Conservation (phyloP, 768 basidiomycete species). For the Suillus hirtellus region DNA sequence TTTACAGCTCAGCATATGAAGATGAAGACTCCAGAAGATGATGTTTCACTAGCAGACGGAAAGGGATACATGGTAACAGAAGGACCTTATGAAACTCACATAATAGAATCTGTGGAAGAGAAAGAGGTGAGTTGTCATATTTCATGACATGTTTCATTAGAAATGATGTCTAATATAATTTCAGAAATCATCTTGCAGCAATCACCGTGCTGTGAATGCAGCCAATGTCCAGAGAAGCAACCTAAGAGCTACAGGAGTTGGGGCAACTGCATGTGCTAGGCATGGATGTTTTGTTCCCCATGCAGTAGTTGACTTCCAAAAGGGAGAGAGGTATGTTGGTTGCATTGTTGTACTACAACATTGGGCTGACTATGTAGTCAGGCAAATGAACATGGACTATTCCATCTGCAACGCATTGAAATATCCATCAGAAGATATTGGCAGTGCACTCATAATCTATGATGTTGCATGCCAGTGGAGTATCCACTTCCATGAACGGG, state of each 20-base stretch:
- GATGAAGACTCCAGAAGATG: constrained; percentile 16
- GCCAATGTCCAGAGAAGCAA: no score
- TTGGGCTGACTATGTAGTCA: constrained; percentile 6
- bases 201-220: neutral
- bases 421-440: constrained; percentile 10
- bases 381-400: constrained; percentile 33
- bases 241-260: constrained; percentile 29
- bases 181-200: constrained; percentile 20
- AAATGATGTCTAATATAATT: no score
- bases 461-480: constrained; percentile 31
- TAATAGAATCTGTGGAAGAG: neutral
- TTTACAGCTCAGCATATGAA: constrained; percentile 10
- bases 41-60: constrained; percentile 21
- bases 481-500: constrained; percentile 16
- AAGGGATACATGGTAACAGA: constrained; percentile 9
- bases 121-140: neutral
- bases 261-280: constrained; percentile 30
- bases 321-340: constrained; percentile 28
- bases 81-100: neutral
- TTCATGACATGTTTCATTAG: neutral
- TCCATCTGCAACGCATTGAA: constrained; percentile 24
- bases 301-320: constrained; percentile 32
- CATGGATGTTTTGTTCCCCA: constrained; percentile 36
- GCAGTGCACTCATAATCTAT: constrained; percentile 23
- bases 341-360: no score